These are phyloP conservation scores for Aspergillus novoparasiticus DNA, from an alignment of 2,329 filamentous ascomycete species.

Conservation along the genomic window DNA sequence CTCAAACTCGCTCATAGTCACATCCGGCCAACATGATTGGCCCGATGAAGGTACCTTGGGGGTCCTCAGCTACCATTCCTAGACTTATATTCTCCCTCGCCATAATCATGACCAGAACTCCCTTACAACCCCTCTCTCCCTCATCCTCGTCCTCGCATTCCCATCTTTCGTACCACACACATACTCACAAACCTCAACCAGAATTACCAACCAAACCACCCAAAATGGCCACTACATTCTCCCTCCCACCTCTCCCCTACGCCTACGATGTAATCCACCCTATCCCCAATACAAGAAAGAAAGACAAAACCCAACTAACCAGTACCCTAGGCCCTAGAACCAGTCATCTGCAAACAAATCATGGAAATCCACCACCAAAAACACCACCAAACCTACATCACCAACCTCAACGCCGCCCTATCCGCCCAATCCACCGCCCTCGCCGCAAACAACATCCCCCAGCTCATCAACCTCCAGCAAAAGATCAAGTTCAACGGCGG, in stretches of 20 bases:
- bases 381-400: constrained; percentile 92
- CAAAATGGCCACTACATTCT: constrained; percentile 49
- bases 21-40: constrained; percentile 3
- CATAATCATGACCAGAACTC: neutral
- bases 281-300: neutral
- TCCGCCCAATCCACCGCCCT: constrained; percentile 65
- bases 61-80: neutral
- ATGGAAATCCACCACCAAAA: constrained; percentile 95
- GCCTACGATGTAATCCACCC: constrained; percentile 64
- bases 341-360: constrained; percentile 77
- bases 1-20: constrained; percentile 5
- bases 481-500: constrained; percentile 86
- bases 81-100: neutral
- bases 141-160: neutral
- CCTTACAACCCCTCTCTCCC: neutral
- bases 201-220: neutral
- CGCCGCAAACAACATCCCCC: constrained; percentile 59
- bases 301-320: neutral
- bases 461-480: constrained; percentile 68
- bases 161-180: neutral
- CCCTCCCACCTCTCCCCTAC: constrained; percentile 68
- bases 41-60: constrained; percentile 8
- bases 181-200: neutral
- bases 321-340: constrained; percentile 79
- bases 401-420: constrained; percentile 77